Evolutionary conservation across 768 basidiomycete genomes (phyloP), one percentile per base, ranked within the genome.

Genomic region (Mrakia frigida): DNA sequence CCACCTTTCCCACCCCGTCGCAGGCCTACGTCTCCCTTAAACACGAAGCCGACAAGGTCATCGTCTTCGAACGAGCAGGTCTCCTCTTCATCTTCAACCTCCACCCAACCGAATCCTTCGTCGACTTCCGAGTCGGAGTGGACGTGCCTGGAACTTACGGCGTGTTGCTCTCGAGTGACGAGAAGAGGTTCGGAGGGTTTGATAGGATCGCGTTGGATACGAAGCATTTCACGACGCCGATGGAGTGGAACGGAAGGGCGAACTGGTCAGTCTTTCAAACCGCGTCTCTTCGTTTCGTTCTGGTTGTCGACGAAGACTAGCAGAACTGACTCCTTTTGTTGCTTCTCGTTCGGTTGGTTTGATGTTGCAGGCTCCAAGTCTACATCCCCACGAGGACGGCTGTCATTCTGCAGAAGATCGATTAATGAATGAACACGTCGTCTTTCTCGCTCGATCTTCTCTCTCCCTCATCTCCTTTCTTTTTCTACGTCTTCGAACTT

Each of bases 21-120:
- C 85, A 94, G 89, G 95, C 92, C 6, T 93, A 92, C 80, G 90
- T 98, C 50, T 98, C 95, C 33, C 87, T 99, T 79, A 98, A 97
- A 85, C 87, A 98, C 82, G 94, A 98, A 83, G 80, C 77, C 14
- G 97, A 98, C 87, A 98, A 98, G 85, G 87, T 96, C 78, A 86
- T 98, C 81, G 94, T 92, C 9, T 98, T 89, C 82, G 97, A 99
- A 86, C 91, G 97, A 71, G 94, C 92, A 28, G 92, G 93, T 43
- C 87, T 98, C 60, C 85, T 99, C 63, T 99, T 98, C 86, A 87
- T 98, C 80, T 98, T 97, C 88, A 98, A 99, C 85, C 96, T 98
- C 87, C 90, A 98, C 85, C 90, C 93, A 7, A 88, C 87, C n/a
- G 83, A 92, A 56, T 96, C 94, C 77, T 99, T 90, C 85, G 89